phyloP scores from a whole-genome alignment of 2,329 filamentous ascomycete species.

The Teratosphaeria nubilosa region DNA sequence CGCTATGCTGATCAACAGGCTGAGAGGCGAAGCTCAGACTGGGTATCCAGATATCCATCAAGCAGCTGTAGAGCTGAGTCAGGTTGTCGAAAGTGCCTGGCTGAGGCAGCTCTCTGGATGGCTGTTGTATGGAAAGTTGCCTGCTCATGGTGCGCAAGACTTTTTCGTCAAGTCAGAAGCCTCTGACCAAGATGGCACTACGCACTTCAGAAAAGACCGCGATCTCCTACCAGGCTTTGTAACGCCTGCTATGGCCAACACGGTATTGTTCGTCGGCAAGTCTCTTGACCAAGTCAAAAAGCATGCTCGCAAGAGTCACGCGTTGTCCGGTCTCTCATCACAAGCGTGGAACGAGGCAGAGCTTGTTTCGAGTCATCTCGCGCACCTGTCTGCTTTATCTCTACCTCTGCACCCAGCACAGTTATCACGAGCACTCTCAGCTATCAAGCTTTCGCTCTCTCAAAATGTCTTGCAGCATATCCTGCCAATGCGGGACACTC shows the following conservation, averaged over 20 bases:
- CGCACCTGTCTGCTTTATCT: conserved; percentile 55
- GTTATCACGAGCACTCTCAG: conserved; percentile 61
- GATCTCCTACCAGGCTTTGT: conserved; percentile 71
- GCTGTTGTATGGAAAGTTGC: conserved; percentile 79
- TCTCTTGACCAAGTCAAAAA: conserved; percentile 68
- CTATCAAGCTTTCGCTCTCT: conserved; percentile 72
- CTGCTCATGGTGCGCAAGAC: conserved; percentile 66
- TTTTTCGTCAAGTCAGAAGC: conserved; percentile 58
- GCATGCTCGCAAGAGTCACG: conserved; percentile 1
- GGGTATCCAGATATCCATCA: conserved; percentile 80
- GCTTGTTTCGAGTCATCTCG: conserved; percentile 58
- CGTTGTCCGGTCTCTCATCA: neutral
- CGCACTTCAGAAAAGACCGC: conserved; percentile 46
- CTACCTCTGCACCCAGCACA: conserved; percentile 65
- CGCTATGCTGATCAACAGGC: conserved; percentile 63
- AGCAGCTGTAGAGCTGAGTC: conserved; percentile 62
- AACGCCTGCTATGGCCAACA: conserved; percentile 59
- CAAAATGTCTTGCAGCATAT: conserved; percentile 74
- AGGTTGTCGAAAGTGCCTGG: conserved; percentile 79
- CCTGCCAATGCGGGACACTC: conserved; percentile 64
- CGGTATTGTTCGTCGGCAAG: conserved; percentile 82
- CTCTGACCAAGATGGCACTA: conserved; percentile 23
- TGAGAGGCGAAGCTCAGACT: conserved; percentile 69
- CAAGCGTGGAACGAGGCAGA: conserved; percentile 39
- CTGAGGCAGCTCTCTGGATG: conserved; percentile 81